phyloP scores from a whole-genome alignment of 257 asterid genomes.

The Rauvolfia tetraphylla region DNA sequence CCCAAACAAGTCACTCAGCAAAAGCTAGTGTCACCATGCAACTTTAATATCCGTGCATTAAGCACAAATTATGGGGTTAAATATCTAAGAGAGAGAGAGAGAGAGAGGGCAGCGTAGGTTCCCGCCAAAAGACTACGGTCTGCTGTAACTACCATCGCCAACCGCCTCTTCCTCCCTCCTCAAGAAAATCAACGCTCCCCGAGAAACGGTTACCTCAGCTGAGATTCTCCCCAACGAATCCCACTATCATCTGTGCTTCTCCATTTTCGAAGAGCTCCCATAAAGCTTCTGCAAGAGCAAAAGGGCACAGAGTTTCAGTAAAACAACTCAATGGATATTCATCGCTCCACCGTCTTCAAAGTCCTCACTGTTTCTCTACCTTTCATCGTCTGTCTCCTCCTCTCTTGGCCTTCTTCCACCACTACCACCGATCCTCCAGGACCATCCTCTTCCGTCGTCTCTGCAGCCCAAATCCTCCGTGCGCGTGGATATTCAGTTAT shows the following conservation, averaged over 20 bases:
- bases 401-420: conserved; percentile 26
- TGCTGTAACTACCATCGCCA: too few relatives aligned
- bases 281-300: neutral
- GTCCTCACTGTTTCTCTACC: conserved; percentile 29
- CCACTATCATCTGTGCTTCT: neutral
- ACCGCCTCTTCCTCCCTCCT: neutral
- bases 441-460: conserved; percentile 40
- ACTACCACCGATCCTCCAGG: conserved; percentile 24
- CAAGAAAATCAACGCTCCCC: too few relatives aligned
- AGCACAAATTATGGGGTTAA: too few relatives aligned
- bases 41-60: too few relatives aligned
- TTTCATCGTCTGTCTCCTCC: conserved; percentile 41
- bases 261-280: neutral
- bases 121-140: neutral
- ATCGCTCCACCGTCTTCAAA: conserved; percentile 24
- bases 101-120: neutral
- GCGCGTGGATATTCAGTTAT: conserved; percentile 59
- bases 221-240: neutral
- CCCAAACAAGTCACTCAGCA: too few relatives aligned
- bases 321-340: conserved; percentile 27
- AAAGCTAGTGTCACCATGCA: too few relatives aligned
- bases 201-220: neutral
- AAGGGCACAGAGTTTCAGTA: neutral
- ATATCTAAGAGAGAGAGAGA: neutral
- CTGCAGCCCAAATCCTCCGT: conserved; percentile 54